Evolutionary conservation across 495 filamentous ascomycete species (phyloP).

Genomic region (Daldinia vernicosa): DNA sequence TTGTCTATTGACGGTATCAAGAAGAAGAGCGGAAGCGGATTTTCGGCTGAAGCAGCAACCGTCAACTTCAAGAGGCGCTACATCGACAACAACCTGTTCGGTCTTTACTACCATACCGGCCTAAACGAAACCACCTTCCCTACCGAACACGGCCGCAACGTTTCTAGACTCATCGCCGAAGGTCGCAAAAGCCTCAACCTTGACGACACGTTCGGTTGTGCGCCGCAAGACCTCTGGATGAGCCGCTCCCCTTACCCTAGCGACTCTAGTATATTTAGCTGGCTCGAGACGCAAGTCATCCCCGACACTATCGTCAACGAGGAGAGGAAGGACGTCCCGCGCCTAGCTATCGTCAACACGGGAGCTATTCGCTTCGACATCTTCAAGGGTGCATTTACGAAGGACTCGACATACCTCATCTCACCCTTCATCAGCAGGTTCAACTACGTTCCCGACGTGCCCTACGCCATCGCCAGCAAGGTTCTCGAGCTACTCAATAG

Average conservation of each 20-base stretch:
- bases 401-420: slow-evolving; percentile 82
- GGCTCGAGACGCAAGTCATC: slow-evolving; percentile 78
- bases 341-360: slow-evolving; percentile 82
- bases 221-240: slow-evolving; percentile 83
- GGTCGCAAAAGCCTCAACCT: slow-evolving; percentile 76
- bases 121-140: slow-evolving; percentile 75
- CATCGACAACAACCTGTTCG: slow-evolving; percentile 93
- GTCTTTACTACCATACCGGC: slow-evolving; percentile 81
- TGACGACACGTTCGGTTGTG: slow-evolving; percentile 80
- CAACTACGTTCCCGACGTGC: slow-evolving; percentile 79
- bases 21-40: slow-evolving; percentile 42
- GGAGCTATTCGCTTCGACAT: slow-evolving; percentile 94
- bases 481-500: slow-evolving; percentile 79
- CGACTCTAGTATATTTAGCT: slow-evolving; percentile 77
- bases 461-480: slow-evolving; percentile 73
- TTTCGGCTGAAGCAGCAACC: slow-evolving; percentile 40
- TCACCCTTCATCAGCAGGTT: slow-evolving; percentile 89
- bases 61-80: slow-evolving; percentile 79
- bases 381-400: slow-evolving; percentile 88
- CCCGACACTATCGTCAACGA: slow-evolving; percentile 63
- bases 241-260: slow-evolving; percentile 75
- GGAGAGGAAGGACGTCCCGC: slow-evolving; percentile 56
- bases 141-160: slow-evolving; percentile 78
- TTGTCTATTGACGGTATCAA: slow-evolving; percentile 82
- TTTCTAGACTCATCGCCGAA: slow-evolving; percentile 73